Conservation (phyloP, 108 stramenopile species). For the Cyclotella choctawhatcheeana region DNA sequence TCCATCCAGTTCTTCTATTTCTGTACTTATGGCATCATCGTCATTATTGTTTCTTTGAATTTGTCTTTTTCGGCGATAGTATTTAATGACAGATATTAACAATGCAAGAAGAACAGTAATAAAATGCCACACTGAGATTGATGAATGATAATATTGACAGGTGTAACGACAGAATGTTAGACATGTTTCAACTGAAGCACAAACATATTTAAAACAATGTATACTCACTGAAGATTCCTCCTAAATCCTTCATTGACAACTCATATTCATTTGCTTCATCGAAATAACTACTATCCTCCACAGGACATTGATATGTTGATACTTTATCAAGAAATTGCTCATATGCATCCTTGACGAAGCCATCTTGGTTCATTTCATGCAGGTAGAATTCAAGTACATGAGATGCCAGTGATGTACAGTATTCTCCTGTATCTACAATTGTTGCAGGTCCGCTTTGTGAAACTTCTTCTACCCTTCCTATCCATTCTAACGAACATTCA, state of each 20-base stretch:
- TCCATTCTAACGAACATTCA: constrained; percentile 42
- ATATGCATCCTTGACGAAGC: constrained; percentile 36
- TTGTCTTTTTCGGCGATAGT: too few species aligned
- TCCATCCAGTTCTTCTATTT: too few species aligned
- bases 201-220: too few species aligned
- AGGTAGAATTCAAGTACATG: constrained; percentile 47
- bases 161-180: too few species aligned
- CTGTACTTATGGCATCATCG: too few species aligned
- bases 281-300: not conserved
- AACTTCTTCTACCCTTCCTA: constrained; percentile 25
- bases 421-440: constrained; percentile 37
- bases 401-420: constrained; percentile 41
- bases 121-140: not conserved
- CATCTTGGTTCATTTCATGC: constrained; percentile 50
- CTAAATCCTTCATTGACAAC: constrained; percentile 22
- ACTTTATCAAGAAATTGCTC: constrained; percentile 1
- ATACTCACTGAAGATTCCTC: constrained; percentile 34
- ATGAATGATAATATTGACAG: not conserved
- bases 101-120: not conserved
- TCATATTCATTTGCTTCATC: not conserved
- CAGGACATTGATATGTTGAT: not conserved
- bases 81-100: not conserved
- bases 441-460: constrained; percentile 36
- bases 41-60: too few species aligned
- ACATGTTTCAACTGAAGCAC: too few species aligned